Evolutionary conservation across 2,329 filamentous ascomycete species (phyloP), one percentile per base, ranked within the genome.

Genomic region (Thelonectria discophora): DNA sequence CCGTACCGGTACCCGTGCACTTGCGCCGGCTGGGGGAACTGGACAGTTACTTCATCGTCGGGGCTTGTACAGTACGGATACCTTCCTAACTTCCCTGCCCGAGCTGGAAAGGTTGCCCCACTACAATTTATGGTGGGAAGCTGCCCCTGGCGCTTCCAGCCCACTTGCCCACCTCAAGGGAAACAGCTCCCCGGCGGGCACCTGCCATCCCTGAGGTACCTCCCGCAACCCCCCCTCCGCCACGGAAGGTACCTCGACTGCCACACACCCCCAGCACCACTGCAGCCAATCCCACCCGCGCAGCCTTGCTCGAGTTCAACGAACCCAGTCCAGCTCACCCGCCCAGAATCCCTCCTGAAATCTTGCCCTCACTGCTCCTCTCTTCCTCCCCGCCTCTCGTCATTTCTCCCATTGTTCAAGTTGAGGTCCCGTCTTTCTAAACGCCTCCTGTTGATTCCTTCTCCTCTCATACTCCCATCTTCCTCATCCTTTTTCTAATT

Each of bases 261-360:
- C 48, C 18, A 30, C 34, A 42, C 20, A 46, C 52, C 24, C 50
- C 40, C 39, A 51, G 39, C 53, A 47, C 55, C 49, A 56, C 46
- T 55, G 21, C 55, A 47, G 49, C 58, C 56, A 57, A 55, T 55
- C 54, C 34, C 49, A 58, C 43, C 54, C 59, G 39, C 56, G 68
- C 69, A 69, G 65, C 67, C 65, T 72, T 67, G 63, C 68, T 42
- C 55, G 68, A 65, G 65, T 69, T 56, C 70, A 72, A 68, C 66
- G 60, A 71, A 70, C 64, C 67, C 66, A 69, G 64, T 58, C 64
- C 65, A 68, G 66, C 65, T 69, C 68, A 69, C 69, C 67, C 62
- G 39, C 66, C 69, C 66, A 58, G 50, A 64, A 45, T 46, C 55
- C 69, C 69, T 72, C 69, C 69, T 73, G 71, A 72, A 72, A 74